Base-by-base conservation (phyloP, 2,329 filamentous ascomycete species). In the Cladophialophora chaetospira region DNA sequence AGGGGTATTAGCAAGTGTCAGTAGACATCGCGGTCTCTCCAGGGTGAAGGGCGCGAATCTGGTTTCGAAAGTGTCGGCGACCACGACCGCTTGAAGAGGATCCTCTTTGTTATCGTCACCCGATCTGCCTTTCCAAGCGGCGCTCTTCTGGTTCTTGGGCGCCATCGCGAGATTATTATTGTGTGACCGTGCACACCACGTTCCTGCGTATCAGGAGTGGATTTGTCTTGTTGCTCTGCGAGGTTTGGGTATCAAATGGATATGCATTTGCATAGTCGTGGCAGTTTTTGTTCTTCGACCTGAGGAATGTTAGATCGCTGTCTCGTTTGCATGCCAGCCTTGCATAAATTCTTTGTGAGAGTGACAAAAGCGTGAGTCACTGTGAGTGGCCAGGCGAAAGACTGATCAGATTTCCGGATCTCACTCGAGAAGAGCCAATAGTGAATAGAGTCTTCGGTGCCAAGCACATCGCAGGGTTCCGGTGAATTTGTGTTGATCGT, bases 51-150 rank as follows among this genome's bases (percentile, higher is more conserved):
- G 94, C 66, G 82, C 84, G 75, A 96, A 99, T 72, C 91, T 82
- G 45, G 91, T 91, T 73, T 97, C 92, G 72, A 96, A 99, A 1
- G 91, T 92, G 78, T 99, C 94, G 64, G 93, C 89, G 63, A 99
- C 85, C 57, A 99, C 82, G 88, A 87, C 82, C 44, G 84, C 84
- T 74, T 86, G 83, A 28, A 87, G 75, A 13, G 82, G 79, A 62
- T 86, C 82, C 63, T 85, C 82, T 57, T 81, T 78, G 69, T 83
- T 79, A 60, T 85, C 83, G 36, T 85, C 79, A 29, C 72, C 72
- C 40, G 77, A 76, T 50, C 68, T 67, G 51, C 75, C 72, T 53
- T 74, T 70, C 19, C 62, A 66, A 35, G 61, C 65, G 13, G 63
- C 58, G 19, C 48, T 60, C 49, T 69, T 71, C 63, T 77, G 48